Evolutionary conservation across 208 protist species (phyloP), one percentile per base, ranked within the genome.

Genomic region (Crithidia acanthocephali): DNA sequence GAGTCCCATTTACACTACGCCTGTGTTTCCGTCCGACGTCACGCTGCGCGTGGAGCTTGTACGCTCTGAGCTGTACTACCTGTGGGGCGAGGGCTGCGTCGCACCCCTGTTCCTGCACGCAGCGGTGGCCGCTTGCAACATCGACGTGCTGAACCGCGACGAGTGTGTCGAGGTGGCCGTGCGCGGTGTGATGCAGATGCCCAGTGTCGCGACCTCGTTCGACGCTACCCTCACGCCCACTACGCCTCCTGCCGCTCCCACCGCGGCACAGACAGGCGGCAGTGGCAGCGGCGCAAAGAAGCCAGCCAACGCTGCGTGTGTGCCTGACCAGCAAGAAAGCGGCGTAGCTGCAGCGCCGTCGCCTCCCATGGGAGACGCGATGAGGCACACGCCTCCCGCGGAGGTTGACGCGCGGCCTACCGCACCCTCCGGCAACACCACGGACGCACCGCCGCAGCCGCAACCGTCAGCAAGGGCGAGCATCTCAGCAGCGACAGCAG

Each of bases 11-110:
- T 90, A 90, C 73, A 79, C 84, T 33, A 62, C 68, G 4, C 72
- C 81, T 22, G 63, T 79, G 6, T 86, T 90, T 60, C 85, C 85
- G 15, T 75, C 71, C 25, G 82, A 91, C 35, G 45, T 91, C 25
- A 47, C 37, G 35, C 67, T 91, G 44, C 30, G 55, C 47, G 56
- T 91, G 32, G 61, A 72, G 20, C 50, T 80, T 1, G 48, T 42
- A 10, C 45, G 76, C 11, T 79, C 74, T 3, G 80, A 84, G 59
- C 65, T 88, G 45, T 88, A 84, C 72, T 91, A 88, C 68, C 59
- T 76, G 16, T 84, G 72, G 75, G 76, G 82, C n/a, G 80, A 86
- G 15, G 80, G 73, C 13, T 75, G 72, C 44, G 63, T 81, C 18
- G 80, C 78, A 23, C 78, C 80, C 30, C 71, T 84, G 22, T 88